phyloP scores from a whole-genome alignment of 345 rosid genomes.

The Stellera chamaejasme region DNA sequence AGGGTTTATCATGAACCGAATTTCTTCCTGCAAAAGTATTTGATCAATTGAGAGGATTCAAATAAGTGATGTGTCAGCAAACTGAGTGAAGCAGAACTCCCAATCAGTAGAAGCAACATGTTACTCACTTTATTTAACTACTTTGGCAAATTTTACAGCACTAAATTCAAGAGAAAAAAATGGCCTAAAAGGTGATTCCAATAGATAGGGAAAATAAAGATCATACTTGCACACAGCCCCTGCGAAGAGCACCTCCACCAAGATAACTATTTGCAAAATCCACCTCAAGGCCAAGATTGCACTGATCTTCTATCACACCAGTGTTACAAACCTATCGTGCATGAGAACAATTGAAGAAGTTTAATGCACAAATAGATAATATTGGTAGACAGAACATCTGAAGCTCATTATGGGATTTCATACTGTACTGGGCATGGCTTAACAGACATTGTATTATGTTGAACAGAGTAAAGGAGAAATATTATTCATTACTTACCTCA shows the following conservation, averaged over 20 bases:
- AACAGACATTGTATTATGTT: neutral
- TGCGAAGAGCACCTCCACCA: slow-evolving; percentile 81
- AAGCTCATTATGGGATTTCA: no score
- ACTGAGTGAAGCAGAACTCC: no score
- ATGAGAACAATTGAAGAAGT: neutral
- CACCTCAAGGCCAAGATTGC: slow-evolving; percentile 54
- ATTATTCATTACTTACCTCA: slow-evolving; percentile 38
- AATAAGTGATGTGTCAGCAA: neutral
- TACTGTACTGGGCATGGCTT: no score
- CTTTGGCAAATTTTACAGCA: no score
- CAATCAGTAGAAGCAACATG: no score
- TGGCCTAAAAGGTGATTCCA: slow-evolving; percentile 2
- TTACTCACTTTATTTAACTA: no score
- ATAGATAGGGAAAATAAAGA: neutral
- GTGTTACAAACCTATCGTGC: slow-evolving; percentile 36
- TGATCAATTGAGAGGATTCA: slow-evolving; percentile 1
- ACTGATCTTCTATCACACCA: slow-evolving; percentile 79
- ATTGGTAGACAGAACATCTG: no score
- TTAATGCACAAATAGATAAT: no score
- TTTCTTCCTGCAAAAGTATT: slow-evolving; percentile 62
- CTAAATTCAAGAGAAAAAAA: neutral
- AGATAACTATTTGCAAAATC: slow-evolving; percentile 90
- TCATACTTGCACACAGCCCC: slow-evolving; percentile 87
- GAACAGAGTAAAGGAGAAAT: slow-evolving; percentile 2
- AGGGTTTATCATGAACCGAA: slow-evolving; percentile 93